phyloP scores from a whole-genome alignment of 345 rosid genomes.

The Anastatica hierochuntica region DNA sequence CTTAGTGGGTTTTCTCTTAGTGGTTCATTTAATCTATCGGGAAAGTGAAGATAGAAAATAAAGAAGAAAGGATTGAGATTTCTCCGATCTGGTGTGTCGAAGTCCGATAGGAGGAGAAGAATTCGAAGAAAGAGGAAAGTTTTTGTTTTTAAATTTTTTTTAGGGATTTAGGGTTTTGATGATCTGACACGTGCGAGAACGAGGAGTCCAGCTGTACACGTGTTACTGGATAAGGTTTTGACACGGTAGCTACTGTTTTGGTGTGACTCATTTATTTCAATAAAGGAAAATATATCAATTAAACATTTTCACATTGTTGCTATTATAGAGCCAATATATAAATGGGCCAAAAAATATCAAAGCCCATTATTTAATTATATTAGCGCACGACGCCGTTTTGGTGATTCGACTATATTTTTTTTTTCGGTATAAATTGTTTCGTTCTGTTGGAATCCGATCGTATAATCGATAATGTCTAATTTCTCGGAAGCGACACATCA shows the following conservation, averaged over 20 bases:
- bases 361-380: no score
- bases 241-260: slow-evolving; percentile 26
- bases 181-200: slow-evolving; percentile 53
- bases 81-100: slow-evolving; percentile 39
- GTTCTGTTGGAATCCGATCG: no score
- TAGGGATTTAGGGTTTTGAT: slow-evolving; percentile 50
- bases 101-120: slow-evolving; percentile 33
- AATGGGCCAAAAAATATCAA: no score
- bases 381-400: no score
- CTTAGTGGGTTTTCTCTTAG: no score
- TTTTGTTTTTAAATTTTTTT: background rate
- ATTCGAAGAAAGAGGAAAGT: slow-evolving; percentile 19
- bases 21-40: slow-evolving; percentile 10
- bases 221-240: slow-evolving; percentile 45
- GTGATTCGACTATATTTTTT: no score
- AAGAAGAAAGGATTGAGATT: background rate
- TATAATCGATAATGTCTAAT: no score
- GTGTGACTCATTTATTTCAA: slow-evolving; percentile 29
- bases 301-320: no score
- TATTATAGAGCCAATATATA: no score
- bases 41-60: background rate
- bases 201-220: slow-evolving; percentile 60
- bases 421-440: no score
- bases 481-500: no score
- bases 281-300: no score